Percentiles rank a stretch among this genome's conserved stretches.
phyloP scores from a whole-genome alignment of 2,329 filamentous ascomycete genomes.

The Xylariaceae sp. region DNA sequence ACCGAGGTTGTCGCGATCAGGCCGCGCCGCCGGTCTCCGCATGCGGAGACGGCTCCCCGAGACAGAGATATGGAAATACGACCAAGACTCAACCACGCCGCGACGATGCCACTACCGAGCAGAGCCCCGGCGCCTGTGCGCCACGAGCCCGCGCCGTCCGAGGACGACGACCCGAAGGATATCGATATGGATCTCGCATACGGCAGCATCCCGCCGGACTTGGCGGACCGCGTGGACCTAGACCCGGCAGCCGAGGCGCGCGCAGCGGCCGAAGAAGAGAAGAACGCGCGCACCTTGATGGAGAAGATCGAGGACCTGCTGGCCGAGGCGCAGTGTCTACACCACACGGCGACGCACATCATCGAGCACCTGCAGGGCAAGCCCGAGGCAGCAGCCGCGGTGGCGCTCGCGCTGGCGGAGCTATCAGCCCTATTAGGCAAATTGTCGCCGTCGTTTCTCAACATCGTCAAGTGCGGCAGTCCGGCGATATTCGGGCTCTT shows the following conservation, averaged over 20 bases:
- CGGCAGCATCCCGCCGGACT: slow-evolving; percentile 70
- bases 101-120: slow-evolving; percentile 26
- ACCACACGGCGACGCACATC: slow-evolving; percentile 75
- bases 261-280: slow-evolving; percentile 51
- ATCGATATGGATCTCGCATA: slow-evolving; percentile 93
- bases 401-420: slow-evolving; percentile 87
- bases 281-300: slow-evolving; percentile 54
- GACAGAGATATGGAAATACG: slow-evolving; percentile 40
- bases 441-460: slow-evolving; percentile 75
- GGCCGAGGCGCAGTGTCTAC: slow-evolving; percentile 82
- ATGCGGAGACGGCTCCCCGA: slow-evolving; percentile 41
- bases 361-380: slow-evolving; percentile 71
- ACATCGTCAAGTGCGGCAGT: slow-evolving; percentile 70
- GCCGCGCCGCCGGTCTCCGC: slow-evolving; percentile 40
- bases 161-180: slow-evolving; percentile 36
- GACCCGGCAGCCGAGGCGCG: slow-evolving; percentile 40
- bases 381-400: slow-evolving; percentile 87
- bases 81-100: slow-evolving; percentile 33
- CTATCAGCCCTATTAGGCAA: slow-evolving; percentile 77
- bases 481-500: slow-evolving; percentile 83
- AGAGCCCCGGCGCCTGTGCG: slow-evolving; percentile 11
- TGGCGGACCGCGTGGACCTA: slow-evolving; percentile 39
- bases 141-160: slow-evolving; percentile 32
- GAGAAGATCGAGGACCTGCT: slow-evolving; percentile 70
- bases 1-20: slow-evolving; percentile 48